Evolutionary conservation across 805 yeast species (phyloP).

Genomic region (Zygosaccharomyces pseudorouxii): DNA sequence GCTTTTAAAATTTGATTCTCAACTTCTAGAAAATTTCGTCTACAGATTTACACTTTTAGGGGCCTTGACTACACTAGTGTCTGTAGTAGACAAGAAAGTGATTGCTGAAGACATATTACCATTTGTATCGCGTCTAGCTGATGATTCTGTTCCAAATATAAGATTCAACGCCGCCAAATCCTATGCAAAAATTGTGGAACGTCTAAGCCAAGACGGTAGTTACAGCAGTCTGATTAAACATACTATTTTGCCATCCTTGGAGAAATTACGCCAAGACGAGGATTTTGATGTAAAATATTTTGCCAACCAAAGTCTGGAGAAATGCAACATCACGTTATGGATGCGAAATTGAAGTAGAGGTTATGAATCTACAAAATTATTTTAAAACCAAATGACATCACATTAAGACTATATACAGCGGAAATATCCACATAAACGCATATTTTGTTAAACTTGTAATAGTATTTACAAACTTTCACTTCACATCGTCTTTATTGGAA

Average conservation of each 20-base stretch:
- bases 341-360: neutral
- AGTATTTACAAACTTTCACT: neutral
- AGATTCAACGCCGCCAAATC: constrained; percentile 93
- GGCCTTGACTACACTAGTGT: constrained; percentile 77
- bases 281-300: constrained; percentile 90
- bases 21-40: constrained; percentile 59
- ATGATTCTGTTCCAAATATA: constrained; percentile 89
- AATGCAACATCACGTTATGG: constrained; percentile 22
- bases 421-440: neutral
- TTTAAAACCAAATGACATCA: neutral
- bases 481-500: constrained; percentile 4
- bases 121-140: constrained; percentile 63
- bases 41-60: constrained; percentile 88
- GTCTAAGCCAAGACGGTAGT: constrained; percentile 38
- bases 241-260: constrained; percentile 60
- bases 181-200: constrained; percentile 55
- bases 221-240: constrained; percentile 39
- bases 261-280: constrained; percentile 59
- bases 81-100: constrained; percentile 57
- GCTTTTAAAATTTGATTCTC: constrained; percentile 48
- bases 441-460: constrained; percentile 1
- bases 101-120: constrained; percentile 69
- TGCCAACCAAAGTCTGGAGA: constrained; percentile 59
- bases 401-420: neutral
- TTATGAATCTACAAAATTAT: neutral